phyloP scores from a whole-genome alignment of 352 stramenopile species.

The Thraustochytrium sp. region DNA sequence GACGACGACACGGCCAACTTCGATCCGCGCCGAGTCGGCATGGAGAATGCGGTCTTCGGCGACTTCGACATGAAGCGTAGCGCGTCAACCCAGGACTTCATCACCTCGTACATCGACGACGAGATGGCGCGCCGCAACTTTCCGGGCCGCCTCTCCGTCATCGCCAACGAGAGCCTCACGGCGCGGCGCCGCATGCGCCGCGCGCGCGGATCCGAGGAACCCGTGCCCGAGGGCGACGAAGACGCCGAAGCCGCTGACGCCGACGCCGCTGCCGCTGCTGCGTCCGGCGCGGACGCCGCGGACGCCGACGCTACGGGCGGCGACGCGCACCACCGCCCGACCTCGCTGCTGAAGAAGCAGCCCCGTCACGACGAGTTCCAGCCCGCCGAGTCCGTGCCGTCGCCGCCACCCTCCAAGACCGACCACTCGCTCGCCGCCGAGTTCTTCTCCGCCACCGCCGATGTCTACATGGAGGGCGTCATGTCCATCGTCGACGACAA shows the following conservation, averaged over 20 bases:
- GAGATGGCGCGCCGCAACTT: slow-evolving; percentile 38
- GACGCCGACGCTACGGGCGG: background rate
- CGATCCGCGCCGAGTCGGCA: slow-evolving; percentile 2
- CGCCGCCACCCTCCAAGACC: background rate
- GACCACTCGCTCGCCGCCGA: background rate
- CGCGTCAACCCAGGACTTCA: slow-evolving; percentile 11
- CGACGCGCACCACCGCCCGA: background rate
- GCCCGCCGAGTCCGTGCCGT: background rate
- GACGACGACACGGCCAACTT: slow-evolving; percentile 11
- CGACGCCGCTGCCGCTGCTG: background rate
- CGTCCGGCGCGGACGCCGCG: background rate
- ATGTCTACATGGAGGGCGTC: slow-evolving; percentile 48
- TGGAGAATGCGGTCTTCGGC: slow-evolving; percentile 30
- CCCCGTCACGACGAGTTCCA: background rate
- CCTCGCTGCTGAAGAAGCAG: background rate
- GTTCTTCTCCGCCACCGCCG: slow-evolving; percentile 36
- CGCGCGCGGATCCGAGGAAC: background rate
- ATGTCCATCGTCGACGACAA: slow-evolving; percentile 48
- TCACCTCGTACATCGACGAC: slow-evolving; percentile 40
- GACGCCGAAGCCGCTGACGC: background rate
- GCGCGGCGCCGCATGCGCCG: background rate
- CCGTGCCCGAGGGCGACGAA: background rate
- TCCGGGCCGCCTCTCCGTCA: slow-evolving; percentile 2
- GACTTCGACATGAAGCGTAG: slow-evolving; percentile 37
- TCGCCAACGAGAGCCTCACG: slow-evolving; percentile 37